Base-by-base conservation (phyloP, 2,329 filamentous ascomycete species). In the Myriosclerotinia scirpicola region DNA sequence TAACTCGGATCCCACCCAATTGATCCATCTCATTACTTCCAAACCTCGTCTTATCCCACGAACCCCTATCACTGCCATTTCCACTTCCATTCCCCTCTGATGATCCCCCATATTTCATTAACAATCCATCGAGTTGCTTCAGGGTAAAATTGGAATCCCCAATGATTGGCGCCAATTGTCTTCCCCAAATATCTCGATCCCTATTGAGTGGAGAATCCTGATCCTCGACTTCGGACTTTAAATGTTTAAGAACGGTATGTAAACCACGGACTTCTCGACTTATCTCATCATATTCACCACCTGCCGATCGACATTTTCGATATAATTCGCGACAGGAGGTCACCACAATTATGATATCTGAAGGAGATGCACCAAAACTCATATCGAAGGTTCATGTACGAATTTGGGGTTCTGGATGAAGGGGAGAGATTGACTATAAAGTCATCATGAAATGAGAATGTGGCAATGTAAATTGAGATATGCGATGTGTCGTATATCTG, bases 151-250 rank as follows among this genome's bases (percentile, higher is more conserved):
- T 82, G 72, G 83, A 84, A 72, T 87, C 83, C 70, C 84, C 80
- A 63, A 87, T 76, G 38, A 87, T 81, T 1, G 81, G 80, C 0
- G 75, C 77, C 17, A 89, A 78, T 72, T 85, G 81, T 46, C 81
- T 79, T 11, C 77, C 74, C 71, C 84, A 85, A 58, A 82, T 75
- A 44, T 79, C 76, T 30, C 77, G 77, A 36, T 75, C 73, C 53
- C 77, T 74, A 76, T 84, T 84, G 20, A 89, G 78, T 14, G 83
- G 78, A 12, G 86, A 87, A 70, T 84, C 83, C 1, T 80, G 79
- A 71, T 86, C 85, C 69, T 84, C 81, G 50, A 82, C 81, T 77
- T 88, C 86, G 69, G 81, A 79, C 65, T 83, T 84, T 36, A 89
- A 78, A 71, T 87, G 83, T 65, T 84, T 83, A 8, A 89, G 78